Evolutionary conservation across 805 yeast species (phyloP).

Genomic region (Saturnispora zaruensis): DNA sequence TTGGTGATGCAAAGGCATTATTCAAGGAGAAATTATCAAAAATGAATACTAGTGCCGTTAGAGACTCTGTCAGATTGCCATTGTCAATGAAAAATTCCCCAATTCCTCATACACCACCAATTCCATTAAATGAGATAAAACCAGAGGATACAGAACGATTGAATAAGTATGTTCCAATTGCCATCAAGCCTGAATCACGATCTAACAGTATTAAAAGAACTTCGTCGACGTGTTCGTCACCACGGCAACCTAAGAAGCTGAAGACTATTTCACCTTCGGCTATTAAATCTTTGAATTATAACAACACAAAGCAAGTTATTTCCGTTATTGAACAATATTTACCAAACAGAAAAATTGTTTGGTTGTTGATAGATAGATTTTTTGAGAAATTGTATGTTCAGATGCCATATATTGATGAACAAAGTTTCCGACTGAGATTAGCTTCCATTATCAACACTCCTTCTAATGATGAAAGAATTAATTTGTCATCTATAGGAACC

Average conservation of each 20-base stretch:
- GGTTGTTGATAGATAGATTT: slow-evolving; percentile 50
- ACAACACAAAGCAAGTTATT: slow-evolving; percentile 33
- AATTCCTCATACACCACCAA: slow-evolving; percentile 6
- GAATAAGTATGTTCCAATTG: slow-evolving; percentile 15
- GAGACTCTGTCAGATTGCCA: slow-evolving; percentile 17
- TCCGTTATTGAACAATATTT: slow-evolving; percentile 36
- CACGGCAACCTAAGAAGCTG: slow-evolving; percentile 16
- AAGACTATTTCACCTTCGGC: slow-evolving; percentile 27
- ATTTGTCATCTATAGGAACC: slow-evolving; percentile 25
- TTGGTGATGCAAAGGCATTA: slow-evolving; percentile 34
- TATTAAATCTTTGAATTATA: slow-evolving; percentile 30
- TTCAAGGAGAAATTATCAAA: slow-evolving; percentile 29
- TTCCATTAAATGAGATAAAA: slow-evolving; percentile 16
- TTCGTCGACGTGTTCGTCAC: slow-evolving; percentile 3
- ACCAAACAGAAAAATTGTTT: slow-evolving; percentile 47
- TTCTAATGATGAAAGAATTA: slow-evolving; percentile 25
- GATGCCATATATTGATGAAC: slow-evolving; percentile 60
- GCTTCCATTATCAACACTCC: slow-evolving; percentile 38
- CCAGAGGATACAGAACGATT: slow-evolving; percentile 15
- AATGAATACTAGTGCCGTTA: slow-evolving; percentile 25
- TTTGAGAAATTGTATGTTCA: slow-evolving; percentile 54
- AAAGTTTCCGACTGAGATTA: slow-evolving; percentile 36
- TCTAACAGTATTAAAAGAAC: slow-evolving; percentile 11
- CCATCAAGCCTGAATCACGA: slow-evolving; percentile 15
- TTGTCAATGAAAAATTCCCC: slow-evolving; percentile 4